phyloP scores from a whole-genome alignment of 1,284 basidiomycete genomes.

The Malassezia brasiliensis region DNA sequence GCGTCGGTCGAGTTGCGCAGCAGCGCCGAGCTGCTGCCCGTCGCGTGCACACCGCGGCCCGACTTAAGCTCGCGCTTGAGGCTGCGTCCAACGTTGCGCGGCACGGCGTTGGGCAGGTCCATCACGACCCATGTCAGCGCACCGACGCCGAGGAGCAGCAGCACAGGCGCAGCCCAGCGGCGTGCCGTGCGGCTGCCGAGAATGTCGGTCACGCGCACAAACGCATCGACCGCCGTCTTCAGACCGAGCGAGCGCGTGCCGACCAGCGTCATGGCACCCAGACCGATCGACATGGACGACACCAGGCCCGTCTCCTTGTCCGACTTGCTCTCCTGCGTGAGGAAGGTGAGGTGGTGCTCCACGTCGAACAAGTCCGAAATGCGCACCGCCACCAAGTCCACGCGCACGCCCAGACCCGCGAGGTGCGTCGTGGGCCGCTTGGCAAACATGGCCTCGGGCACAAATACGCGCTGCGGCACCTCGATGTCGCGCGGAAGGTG shows the following conservation, averaged over 20 bases:
- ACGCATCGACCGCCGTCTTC: constrained; percentile 36
- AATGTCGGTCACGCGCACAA: constrained; percentile 53
- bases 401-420: constrained; percentile 33
- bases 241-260: constrained; percentile 66
- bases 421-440: constrained; percentile 52
- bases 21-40: constrained; percentile 1
- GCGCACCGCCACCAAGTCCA: constrained; percentile 46
- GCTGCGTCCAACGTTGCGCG: constrained; percentile 58
- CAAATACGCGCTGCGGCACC: constrained; percentile 61
- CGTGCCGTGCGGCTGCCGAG: constrained; percentile 71
- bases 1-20: constrained; percentile 13
- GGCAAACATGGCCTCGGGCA: constrained; percentile 90
- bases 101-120: constrained; percentile 81
- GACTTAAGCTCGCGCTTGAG: constrained; percentile 27
- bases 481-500: constrained; percentile 58
- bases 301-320: constrained; percentile 47
- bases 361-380: constrained; percentile 77
- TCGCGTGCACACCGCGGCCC: constrained; percentile 7
- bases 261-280: constrained; percentile 76
- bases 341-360: constrained; percentile 54
- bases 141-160: constrained; percentile 65
- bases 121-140: constrained; percentile 71
- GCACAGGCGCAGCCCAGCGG: constrained; percentile 75
- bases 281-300: constrained; percentile 31
- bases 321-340: constrained; percentile 24